A percentile compares a stretch with the other conserved stretches of the same genome.
These are phyloP conservation scores for Alternaria ethzedia DNA, from an alignment of 2,329 filamentous ascomycete species.

Conservation along the genomic window DNA sequence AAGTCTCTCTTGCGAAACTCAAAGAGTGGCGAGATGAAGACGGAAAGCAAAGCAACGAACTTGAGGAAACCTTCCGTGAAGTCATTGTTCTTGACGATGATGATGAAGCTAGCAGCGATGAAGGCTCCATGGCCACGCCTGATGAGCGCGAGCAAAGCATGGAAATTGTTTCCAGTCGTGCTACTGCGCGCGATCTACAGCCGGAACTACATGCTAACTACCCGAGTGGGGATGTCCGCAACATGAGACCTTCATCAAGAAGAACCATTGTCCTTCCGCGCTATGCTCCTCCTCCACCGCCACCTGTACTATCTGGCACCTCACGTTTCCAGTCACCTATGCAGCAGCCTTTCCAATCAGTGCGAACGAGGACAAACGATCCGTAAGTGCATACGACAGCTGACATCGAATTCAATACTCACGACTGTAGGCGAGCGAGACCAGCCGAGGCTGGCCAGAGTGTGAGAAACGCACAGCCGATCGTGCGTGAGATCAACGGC, in stretches of 20 bases:
- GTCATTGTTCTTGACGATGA: conserved; percentile 70
- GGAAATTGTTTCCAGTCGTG: conserved; percentile 42
- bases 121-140: conserved; percentile 36
- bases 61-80: conserved; percentile 69
- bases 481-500: conserved; percentile 36
- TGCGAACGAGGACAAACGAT: conserved; percentile 14
- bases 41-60: conserved; percentile 55
- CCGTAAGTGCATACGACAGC: conserved; percentile 23
- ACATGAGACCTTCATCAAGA: conserved; percentile 24
- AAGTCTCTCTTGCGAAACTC: conserved; percentile 61
- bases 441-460: conserved; percentile 12
- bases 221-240: conserved; percentile 16
- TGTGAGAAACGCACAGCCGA: conserved; percentile 17
- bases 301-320: conserved; percentile 10
- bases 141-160: conserved; percentile 39
- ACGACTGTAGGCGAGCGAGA: conserved; percentile 25
- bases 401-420: conserved; percentile 9
- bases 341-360: conserved; percentile 11
- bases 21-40: conserved; percentile 69
- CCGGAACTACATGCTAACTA: conserved; percentile 27
- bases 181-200: conserved; percentile 41
- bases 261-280: conserved; percentile 33
- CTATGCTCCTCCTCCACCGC: conserved; percentile 16
- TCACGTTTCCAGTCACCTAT: conserved; percentile 8
- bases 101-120: conserved; percentile 55